phyloP scores from a whole-genome alignment of 1,284 basidiomycete genomes.

The Ganoderma leucocontextum region DNA sequence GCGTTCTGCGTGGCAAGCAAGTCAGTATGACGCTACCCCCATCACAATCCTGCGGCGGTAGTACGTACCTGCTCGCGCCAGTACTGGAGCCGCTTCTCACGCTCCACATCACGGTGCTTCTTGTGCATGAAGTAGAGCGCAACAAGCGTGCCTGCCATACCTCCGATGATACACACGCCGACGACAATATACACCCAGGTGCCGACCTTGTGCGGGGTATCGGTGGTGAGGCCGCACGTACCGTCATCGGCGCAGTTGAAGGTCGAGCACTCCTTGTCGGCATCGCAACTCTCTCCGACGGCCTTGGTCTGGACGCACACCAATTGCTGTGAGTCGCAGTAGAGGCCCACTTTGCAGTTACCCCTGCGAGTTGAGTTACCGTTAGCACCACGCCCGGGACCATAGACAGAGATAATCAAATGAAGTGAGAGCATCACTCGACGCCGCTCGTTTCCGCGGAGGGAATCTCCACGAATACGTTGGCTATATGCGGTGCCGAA shows the following conservation, averaged over 20 bases:
- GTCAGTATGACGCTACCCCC: not conserved
- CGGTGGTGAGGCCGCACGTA: slow-evolving; percentile 67
- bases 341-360: slow-evolving; percentile 71
- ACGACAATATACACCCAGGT: slow-evolving; percentile 79
- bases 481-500: too few species aligned
- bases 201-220: slow-evolving; percentile 70
- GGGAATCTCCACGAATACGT: too few species aligned
- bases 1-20: slow-evolving; percentile 57
- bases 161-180: slow-evolving; percentile 76
- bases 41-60: not conserved
- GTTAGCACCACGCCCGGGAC: too few species aligned
- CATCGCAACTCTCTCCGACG: slow-evolving; percentile 67
- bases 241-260: slow-evolving; percentile 77
- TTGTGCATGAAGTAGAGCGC: slow-evolving; percentile 76
- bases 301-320: slow-evolving; percentile 69
- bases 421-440: too few species aligned
- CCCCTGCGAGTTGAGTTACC: slow-evolving; percentile 52
- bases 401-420: too few species aligned
- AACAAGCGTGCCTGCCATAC: slow-evolving; percentile 74
- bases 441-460: too few species aligned
- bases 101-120: slow-evolving; percentile 75
- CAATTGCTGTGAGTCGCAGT: slow-evolving; percentile 72
- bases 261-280: slow-evolving; percentile 86
- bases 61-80: slow-evolving; percentile 82
- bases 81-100: slow-evolving; percentile 84